Conservation (phyloP, 495 filamentous ascomycete genomes). For the Apiosordaria backusii region DNA sequence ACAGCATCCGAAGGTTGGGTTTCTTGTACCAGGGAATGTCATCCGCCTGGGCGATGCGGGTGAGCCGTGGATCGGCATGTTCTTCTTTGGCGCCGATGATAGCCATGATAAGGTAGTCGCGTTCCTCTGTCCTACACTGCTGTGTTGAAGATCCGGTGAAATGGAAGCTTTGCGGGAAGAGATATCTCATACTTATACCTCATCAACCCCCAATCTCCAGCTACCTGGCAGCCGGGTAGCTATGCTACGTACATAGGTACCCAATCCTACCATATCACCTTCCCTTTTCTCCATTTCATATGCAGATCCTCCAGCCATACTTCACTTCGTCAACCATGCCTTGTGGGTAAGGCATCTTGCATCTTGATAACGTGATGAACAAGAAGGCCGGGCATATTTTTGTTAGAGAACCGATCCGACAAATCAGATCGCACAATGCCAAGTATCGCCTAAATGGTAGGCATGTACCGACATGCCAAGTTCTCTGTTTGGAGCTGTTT, state of each 20-base stretch:
- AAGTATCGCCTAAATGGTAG: slow-evolving; percentile 14
- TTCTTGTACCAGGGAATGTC: slow-evolving; percentile 59
- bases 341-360: background rate
- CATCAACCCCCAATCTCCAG: background rate
- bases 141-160: background rate
- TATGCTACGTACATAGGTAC: background rate
- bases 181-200: background rate
- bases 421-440: slow-evolving; percentile 3
- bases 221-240: background rate
- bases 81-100: slow-evolving; percentile 30
- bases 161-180: background rate
- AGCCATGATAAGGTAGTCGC: slow-evolving; percentile 12
- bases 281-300: background rate
- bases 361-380: background rate
- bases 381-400: background rate
- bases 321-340: background rate
- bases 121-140: background rate
- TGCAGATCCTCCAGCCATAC: background rate
- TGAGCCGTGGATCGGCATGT: slow-evolving; percentile 37
- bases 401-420: slow-evolving; percentile 9
- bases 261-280: background rate
- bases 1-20: slow-evolving; percentile 58
- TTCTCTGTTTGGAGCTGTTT: slow-evolving; percentile 27
- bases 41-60: slow-evolving; percentile 48
- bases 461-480: slow-evolving; percentile 20